phyloP scores from a whole-genome alignment of 2,329 filamentous ascomycete species.

The Talaromyces sp. region DNA sequence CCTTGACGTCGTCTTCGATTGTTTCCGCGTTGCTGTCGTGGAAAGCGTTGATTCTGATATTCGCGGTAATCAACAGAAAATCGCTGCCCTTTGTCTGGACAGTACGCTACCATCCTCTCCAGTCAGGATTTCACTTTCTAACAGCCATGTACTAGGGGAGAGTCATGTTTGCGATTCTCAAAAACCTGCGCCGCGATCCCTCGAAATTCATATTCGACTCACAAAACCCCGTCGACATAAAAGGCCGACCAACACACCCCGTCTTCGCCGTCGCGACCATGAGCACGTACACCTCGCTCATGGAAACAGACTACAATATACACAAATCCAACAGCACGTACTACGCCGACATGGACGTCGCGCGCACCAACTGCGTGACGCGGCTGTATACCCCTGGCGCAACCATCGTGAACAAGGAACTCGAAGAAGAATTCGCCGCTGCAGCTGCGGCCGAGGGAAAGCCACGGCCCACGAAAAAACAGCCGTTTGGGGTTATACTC shows the following conservation, averaged over 20 bases:
- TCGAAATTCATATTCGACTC: conserved; percentile 16
- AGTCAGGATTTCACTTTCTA: not conserved
- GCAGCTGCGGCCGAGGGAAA: conserved; percentile 45
- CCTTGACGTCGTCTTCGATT: not conserved
- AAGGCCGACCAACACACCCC: conserved; percentile 45
- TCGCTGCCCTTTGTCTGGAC: conserved; percentile 72
- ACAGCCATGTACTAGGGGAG: conserved; percentile 44
- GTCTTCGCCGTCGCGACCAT: conserved; percentile 70
- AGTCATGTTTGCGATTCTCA: conserved; percentile 53
- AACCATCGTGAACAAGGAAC: conserved; percentile 46
- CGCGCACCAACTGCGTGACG: conserved; percentile 73
- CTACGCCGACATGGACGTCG: conserved; percentile 79
- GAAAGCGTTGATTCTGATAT: conserved; percentile 40
- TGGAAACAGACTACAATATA: conserved; percentile 82
- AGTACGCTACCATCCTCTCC: conserved; percentile 41
- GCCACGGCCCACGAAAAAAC: conserved; percentile 44
- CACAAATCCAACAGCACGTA: conserved; percentile 84
- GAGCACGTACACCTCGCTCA: conserved; percentile 59
- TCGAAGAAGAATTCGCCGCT: conserved; percentile 47
- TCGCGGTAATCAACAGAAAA: conserved; percentile 65
- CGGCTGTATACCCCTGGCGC: conserved; percentile 60
- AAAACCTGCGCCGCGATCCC: conserved; percentile 50
- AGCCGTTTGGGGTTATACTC: conserved; percentile 59
- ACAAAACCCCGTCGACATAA: conserved; percentile 24
- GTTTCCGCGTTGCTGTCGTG: conserved; percentile 19